Conservation (phyloP, 73 alveolate genomes). For the Stentor coeruleus region DNA sequence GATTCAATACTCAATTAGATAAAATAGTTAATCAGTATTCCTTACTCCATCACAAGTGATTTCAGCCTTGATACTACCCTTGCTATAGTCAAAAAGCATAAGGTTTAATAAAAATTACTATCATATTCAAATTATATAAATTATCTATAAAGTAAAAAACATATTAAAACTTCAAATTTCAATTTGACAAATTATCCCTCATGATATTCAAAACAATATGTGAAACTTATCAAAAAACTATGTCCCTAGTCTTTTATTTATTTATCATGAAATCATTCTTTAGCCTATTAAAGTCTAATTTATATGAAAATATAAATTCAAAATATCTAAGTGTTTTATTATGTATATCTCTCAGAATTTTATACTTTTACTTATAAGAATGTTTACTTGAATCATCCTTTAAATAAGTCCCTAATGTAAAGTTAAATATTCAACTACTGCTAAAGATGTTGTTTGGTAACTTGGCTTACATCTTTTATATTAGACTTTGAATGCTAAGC, state of each 20-base stretch:
- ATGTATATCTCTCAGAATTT: neutral
- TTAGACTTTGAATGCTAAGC: neutral
- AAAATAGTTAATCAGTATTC: neutral
- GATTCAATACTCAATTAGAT: too few relatives aligned
- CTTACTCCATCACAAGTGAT: neutral
- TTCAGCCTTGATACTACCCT: too few relatives aligned
- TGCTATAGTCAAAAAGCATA: too few relatives aligned
- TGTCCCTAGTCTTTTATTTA: neutral
- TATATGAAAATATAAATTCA: neutral
- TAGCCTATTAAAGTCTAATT: neutral
- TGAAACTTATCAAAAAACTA: neutral
- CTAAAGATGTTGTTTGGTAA: neutral
- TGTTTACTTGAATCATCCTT: neutral
- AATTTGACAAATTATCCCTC: too few relatives aligned
- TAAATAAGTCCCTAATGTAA: neutral
- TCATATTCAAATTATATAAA: too few relatives aligned
- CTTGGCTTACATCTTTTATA: neutral
- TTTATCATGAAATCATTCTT: neutral
- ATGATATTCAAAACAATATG: too few relatives aligned
- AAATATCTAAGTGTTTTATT: neutral
- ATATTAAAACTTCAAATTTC: too few relatives aligned
- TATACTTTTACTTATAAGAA: neutral
- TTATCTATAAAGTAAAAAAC: too few relatives aligned
- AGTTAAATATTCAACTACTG: neutral
- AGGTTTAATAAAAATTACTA: too few relatives aligned